A percentile compares a stretch with the other conserved stretches of the same genome.
phyloP scores from a whole-genome alignment of 2,329 filamentous ascomycete species.

The Ophiostoma piceae region DNA sequence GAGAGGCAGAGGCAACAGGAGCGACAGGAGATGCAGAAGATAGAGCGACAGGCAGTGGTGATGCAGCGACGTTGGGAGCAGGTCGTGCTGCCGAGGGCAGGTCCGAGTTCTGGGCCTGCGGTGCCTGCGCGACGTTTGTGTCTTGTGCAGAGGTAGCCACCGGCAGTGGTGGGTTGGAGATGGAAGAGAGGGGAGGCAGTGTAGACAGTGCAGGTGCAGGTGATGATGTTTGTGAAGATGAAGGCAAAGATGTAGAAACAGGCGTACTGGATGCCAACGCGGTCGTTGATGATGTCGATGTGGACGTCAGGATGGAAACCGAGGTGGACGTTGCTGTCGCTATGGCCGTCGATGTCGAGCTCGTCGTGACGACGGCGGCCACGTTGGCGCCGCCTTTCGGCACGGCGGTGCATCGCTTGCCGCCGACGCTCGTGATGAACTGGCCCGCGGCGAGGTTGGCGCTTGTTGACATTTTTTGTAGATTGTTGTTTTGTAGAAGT shows the following conservation, averaged over 20 bases:
- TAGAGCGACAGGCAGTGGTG: not conserved
- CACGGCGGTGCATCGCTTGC: constrained; percentile 51
- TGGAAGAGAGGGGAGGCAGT: not conserved
- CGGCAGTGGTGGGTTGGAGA: not conserved
- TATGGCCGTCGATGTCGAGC: constrained; percentile 25
- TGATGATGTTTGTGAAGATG: not conserved
- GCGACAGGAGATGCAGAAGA: not conserved
- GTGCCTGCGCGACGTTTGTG: not conserved
- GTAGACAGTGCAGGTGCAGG: not conserved
- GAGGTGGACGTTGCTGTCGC: constrained; percentile 11
- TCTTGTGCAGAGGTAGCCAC: not conserved
- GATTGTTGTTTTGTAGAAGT: constrained; percentile 31
- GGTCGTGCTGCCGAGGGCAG: not conserved
- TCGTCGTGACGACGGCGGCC: constrained; percentile 18
- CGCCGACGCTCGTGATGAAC: constrained; percentile 46
- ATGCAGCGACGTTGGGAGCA: not conserved
- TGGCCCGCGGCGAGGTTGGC: constrained; percentile 43
- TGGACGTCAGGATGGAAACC: constrained; percentile 11
- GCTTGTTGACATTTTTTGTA: constrained; percentile 41
- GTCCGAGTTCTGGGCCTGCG: not conserved
- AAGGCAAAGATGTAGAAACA: not conserved
- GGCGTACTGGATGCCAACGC: constrained; percentile 22
- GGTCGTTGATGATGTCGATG: constrained; percentile 25
- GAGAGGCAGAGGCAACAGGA: not conserved
- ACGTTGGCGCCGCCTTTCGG: constrained; percentile 35